Base-by-base conservation (phyloP, 1,139 yeast genomes). In the Debaryomyces sp. region DNA sequence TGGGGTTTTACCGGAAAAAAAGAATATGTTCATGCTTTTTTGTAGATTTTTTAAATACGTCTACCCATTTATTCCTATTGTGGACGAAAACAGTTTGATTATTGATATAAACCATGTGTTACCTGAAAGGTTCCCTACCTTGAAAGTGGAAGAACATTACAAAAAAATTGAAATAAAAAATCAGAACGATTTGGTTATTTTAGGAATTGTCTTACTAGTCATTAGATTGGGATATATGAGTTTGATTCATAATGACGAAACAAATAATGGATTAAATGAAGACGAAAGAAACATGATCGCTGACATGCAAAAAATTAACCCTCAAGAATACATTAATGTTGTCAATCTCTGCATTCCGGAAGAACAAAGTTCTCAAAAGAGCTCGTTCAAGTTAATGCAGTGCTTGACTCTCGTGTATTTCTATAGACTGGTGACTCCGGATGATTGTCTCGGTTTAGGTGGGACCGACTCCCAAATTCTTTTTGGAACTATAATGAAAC, bases 401-500 rank as follows among this genome's bases (percentile, higher is more conserved):
- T 50, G 62, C 2, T 61, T 72, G 46, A 56, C 70, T 4, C 60
- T 76, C 34, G 52, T 67, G 26, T 63, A 71, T 49, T 73, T 70
- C 49, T 75, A 73, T 55, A 59, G 75, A 33, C 66, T 63, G 44
- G 70, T 74, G 8, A 67, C 71, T 6, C 80, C 80, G 1, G 71
- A 70, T 52, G 80, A 76, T 55, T 66, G 76, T 50, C 75, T 70
- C 53, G 81, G 81, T 1, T 61, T 76, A 23, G 71, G 78, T 36
- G 75, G 77, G 5, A 67, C 75, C 0, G 80, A 75, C 52, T 66
- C 75, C 9, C 75, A 73, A 45, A 61, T 73, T 9, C 60, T 74
- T 27, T 65, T 75, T 47, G 78, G 80, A 0, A 61, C 67, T 1
- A 67, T 70, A 12, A 60, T 74, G 17, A 63, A 66, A 27, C 80